Base-by-base conservation (phyloP, 331 rosid species). In the Quercus tomentella region DNA sequence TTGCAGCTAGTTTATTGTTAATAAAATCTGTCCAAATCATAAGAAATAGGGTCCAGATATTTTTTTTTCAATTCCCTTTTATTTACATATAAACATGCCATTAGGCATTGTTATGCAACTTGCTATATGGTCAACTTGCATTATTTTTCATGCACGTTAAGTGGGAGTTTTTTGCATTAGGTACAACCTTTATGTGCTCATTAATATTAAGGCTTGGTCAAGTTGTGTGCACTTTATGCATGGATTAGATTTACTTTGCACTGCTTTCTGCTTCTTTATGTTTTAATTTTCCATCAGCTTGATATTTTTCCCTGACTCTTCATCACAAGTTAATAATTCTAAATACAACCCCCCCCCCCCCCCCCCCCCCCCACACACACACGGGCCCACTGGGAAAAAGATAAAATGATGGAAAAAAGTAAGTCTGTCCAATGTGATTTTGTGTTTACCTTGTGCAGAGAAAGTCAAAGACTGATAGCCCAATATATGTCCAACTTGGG, bases 401-500 rank as follows among this genome's bases (percentile, higher is more conserved):
- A 23, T 15, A 63, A 45, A 45, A 45, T 11, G 15, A 45, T 11
- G 52, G 41, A 35, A 35, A 45, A 45, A 11, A 49, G 54, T 12
- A 49, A 49, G 54, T 49, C 54, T 14, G 5, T 49, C 54, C 54
- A 49, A 49, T 28, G 4, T n/a, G 31, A 9, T 17, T 26, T 7
- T 51, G 33, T 31, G 8, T 60, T 76, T 60, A 71, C 57, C 73
- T 41, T 1, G 7, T 86, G 82, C 86, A 93, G 99, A 62, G 94
- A 85, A 82, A 89, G 87, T 74, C 96, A 83, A 65, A 85, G 81
- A 80, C 78, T 91, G 72, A 70, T 95, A 72, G 94, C 97, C 7
- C 86, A 66, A 37, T 89, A 91, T 82, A 91, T 95, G 91, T 88
- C 88, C 16, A 84, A 87, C 58, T 72, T 88, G 83, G 97, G 96